Evolutionary conservation across 192 early-diverging fungal species (phyloP), one percentile per base, ranked within the genome.

Genomic region (Coemansia sp.): DNA sequence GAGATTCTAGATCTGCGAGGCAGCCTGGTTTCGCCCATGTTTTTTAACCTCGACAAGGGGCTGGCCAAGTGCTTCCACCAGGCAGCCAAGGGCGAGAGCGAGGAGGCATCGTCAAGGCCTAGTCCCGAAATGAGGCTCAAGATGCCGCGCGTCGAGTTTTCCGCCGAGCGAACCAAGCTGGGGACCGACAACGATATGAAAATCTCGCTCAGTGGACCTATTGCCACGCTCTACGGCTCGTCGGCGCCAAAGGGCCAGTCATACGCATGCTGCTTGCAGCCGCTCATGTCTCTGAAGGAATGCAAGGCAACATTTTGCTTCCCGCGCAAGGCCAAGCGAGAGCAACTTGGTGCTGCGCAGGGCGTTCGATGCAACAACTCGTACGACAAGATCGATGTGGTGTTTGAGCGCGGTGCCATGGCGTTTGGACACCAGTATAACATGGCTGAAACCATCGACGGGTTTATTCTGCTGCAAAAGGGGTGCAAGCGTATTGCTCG

Each of bases 381-480:
- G 4, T 69, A 78, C 66, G 62, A 62, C 31, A 67, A 54, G 11
- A 71, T 83, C 31, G 81, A 83, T 31, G 57, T 83, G 59, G 73
- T 57, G 36, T 83, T 83, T 74, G 64, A 70, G 59, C 72, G 71
- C 4, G 81, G 67, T 0, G 74, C 76, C 0, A 64, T 83, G 60
- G 76, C 75, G 22, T 54, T 83, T 43, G 81, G 72, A 1, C 68
- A 83, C 25, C 56, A 70, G 41, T 78, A 83, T 69, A 78, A 83
- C 37, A 83, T 83, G 76, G 72, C 75, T 10, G 76, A 78, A 57
- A 78, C 81, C 12, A 83, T 83, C 14, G 81, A 83, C 65, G 81
- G 81, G 6, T 83, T 67, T 41, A 49, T 64, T 43, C 69, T 83
- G 31, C 20, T 83, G 65, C 81, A 83, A 46, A 83, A 78, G 65